These are phyloP conservation scores for Sedum album DNA, from an alignment of 164 flowering plant genomes.

Conservation along the genomic window DNA sequence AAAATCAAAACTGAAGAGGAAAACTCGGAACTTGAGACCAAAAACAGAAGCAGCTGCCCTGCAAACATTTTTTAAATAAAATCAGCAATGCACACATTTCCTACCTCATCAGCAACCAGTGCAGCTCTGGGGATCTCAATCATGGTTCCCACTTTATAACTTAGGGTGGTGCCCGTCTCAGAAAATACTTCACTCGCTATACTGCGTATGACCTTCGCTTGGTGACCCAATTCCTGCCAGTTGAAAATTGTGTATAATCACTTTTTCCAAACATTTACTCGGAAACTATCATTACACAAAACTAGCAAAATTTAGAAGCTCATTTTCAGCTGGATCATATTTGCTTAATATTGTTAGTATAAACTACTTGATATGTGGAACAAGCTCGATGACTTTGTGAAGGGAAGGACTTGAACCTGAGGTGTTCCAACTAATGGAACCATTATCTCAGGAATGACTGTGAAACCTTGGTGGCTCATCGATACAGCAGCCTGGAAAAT, in stretches of 20 bases:
- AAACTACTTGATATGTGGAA: too few species aligned
- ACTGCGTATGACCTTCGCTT: slow-evolving; percentile 52
- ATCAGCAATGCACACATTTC: too few species aligned
- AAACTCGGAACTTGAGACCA: too few species aligned
- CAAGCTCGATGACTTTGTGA: too few species aligned
- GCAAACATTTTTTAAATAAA: too few species aligned
- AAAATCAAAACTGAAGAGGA: background rate
- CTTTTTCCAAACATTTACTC: too few species aligned
- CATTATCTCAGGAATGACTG: slow-evolving; percentile 91
- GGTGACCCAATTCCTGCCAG: slow-evolving; percentile 83
- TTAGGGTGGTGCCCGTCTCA: slow-evolving; percentile 60
- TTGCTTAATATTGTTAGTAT: too few species aligned
- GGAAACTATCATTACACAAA: too few species aligned
- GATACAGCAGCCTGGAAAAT: slow-evolving; percentile 84
- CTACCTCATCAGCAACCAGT: slow-evolving; percentile 96
- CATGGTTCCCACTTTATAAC: slow-evolving; percentile 93
- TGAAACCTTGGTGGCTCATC: slow-evolving; percentile 65
- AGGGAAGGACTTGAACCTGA: slow-evolving; percentile 59
- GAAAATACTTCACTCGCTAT: slow-evolving; percentile 78
- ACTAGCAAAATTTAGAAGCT: too few species aligned
- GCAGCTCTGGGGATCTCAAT: slow-evolving; percentile 99
- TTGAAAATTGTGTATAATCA: slow-evolving; percentile 13
- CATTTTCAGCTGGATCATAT: too few species aligned
- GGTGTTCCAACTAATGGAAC: slow-evolving; percentile 99
- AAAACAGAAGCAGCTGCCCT: too few species aligned